phyloP scores from a whole-genome alignment of 1,284 basidiomycete genomes.

The Neolentinus lepideus region DNA sequence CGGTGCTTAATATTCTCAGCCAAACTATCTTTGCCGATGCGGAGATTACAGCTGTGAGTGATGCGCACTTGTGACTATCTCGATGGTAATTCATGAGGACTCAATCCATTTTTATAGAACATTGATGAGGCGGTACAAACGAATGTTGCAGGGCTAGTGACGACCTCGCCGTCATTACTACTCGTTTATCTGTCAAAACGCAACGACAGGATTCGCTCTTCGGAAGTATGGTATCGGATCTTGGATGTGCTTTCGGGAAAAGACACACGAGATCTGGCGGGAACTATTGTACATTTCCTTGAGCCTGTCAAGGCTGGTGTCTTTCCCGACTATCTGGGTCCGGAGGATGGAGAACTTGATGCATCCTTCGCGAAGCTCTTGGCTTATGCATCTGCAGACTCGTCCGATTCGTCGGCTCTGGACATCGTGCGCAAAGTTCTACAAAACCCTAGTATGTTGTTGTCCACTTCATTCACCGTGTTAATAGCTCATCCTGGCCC shows the following conservation, averaged over 20 bases:
- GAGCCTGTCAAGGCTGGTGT: slow-evolving; percentile 27
- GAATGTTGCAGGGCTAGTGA: slow-evolving; percentile 25
- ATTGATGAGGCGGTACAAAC: slow-evolving; percentile 27
- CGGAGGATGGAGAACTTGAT: slow-evolving; percentile 37
- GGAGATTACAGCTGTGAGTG: slow-evolving; percentile 30
- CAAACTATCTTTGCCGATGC: slow-evolving; percentile 31
- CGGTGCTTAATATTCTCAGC: slow-evolving; percentile 34
- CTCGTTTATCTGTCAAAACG: slow-evolving; percentile 40
- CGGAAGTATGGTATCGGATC: slow-evolving; percentile 36
- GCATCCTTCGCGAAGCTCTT: slow-evolving; percentile 23
- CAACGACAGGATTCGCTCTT: slow-evolving; percentile 23
- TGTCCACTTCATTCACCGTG: neutral
- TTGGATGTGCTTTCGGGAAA: slow-evolving; percentile 25
- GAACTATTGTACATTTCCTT: slow-evolving; percentile 27
- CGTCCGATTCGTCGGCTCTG: slow-evolving; percentile 13
- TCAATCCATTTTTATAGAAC: slow-evolving; percentile 22
- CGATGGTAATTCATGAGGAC: neutral
- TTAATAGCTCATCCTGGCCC: slow-evolving; percentile 4
- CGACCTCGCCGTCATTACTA: slow-evolving; percentile 33
- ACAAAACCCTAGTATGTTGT: slow-evolving; percentile 28
- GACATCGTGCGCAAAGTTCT: slow-evolving; percentile 26
- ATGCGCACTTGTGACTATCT: slow-evolving; percentile 6
- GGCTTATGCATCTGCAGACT: slow-evolving; percentile 13
- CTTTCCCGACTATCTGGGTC: slow-evolving; percentile 32
- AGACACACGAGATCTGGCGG: slow-evolving; percentile 20